These are phyloP conservation scores for Cenchrus purpureus DNA, from an alignment of 176 grass and related monocot genomes.

Conservation along the genomic window DNA sequence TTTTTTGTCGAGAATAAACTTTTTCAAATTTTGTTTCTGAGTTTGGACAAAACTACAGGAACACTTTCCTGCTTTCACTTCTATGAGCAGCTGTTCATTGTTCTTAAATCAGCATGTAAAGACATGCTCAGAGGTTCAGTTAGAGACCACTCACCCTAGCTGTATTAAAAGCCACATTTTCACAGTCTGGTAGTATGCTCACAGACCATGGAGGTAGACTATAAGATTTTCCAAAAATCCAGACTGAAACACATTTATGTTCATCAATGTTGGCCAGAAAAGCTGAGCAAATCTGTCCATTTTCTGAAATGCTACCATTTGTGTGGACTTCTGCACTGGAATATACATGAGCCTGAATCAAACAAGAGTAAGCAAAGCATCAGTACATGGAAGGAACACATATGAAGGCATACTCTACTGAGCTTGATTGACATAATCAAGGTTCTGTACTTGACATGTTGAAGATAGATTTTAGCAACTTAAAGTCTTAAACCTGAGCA, in stretches of 20 bases:
- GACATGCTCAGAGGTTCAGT: background rate
- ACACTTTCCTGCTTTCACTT: constrained; percentile 16
- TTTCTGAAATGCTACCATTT: constrained; percentile 63
- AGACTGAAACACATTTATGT: constrained; percentile 73
- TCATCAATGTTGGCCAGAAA: constrained; percentile 99
- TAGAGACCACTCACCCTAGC: constrained; percentile 57
- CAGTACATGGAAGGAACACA: constrained; percentile 10
- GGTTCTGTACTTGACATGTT: background rate
- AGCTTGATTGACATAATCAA: background rate
- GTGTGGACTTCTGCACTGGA: constrained; percentile 56
- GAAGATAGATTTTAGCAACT: background rate
- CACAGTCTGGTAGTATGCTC: constrained; percentile 93
- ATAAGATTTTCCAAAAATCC: constrained; percentile 81
- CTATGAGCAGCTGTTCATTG: background rate
- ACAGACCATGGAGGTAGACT: constrained; percentile 93
- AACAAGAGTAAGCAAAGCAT: constrained; percentile 46
- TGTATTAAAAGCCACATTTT: constrained; percentile 88
- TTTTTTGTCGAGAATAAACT: too few species aligned
- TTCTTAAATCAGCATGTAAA: background rate
- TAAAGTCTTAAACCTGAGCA: background rate
- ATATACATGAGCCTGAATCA: constrained; percentile 93
- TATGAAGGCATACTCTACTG: background rate
- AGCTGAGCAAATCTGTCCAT: constrained; percentile 77
- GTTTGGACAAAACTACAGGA: background rate
- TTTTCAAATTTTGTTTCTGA: constrained; percentile 1